Base-by-base conservation (phyloP, 75 land plant genomes). In the Selaginella moellendorffii region DNA sequence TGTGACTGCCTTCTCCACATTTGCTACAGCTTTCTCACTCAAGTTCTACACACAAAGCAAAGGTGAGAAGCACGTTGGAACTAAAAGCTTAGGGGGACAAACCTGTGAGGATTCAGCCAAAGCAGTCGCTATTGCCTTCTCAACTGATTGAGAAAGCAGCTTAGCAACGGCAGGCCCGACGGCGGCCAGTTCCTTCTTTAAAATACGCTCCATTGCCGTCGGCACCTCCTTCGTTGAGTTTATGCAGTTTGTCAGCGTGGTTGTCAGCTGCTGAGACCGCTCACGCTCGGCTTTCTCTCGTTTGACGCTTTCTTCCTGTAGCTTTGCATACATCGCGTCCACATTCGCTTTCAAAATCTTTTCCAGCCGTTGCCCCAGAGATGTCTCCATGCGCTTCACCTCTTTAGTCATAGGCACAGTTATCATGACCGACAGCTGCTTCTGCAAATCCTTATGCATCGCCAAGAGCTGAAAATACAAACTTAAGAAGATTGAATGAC, bases 371-470 rank as follows among this genome's bases (percentile, higher is more conserved):
- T 89, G 85, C 2, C 90, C 97, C 0, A 95, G 65, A 20, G 82
- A 68, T 61, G 82, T 68, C 71, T 95, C 99, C 52, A 95, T 56
- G 61, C 85, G 72, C 73, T 74, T 89, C 8, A 83, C 87, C 76
- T 95, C 99, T 71, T 90, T 90, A 5, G 77, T 70, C 21, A 95
- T 77, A 30, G 98, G 90, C 1, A 73, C 76, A 62, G 85, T 74
- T 28, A 86, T 76, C 63, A 73, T 69, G 2, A 46, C 53, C 53
- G 77, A 28, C 76, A 95, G 71, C 73, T 95, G 87, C 65, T 82
- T 90, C 53, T 86, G 90, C 77, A 86, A 61, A 12, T 95, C 97
- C 72, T 91, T 95, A 61, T 89, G 99, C 76, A 77, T 77, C n/a
- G 71, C 59, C 61, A 85, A 58, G 53, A 92, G 63, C 97, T 92